Evolutionary conservation across 148 eudicot species (phyloP).

Genomic region (Nyssa sinensis): DNA sequence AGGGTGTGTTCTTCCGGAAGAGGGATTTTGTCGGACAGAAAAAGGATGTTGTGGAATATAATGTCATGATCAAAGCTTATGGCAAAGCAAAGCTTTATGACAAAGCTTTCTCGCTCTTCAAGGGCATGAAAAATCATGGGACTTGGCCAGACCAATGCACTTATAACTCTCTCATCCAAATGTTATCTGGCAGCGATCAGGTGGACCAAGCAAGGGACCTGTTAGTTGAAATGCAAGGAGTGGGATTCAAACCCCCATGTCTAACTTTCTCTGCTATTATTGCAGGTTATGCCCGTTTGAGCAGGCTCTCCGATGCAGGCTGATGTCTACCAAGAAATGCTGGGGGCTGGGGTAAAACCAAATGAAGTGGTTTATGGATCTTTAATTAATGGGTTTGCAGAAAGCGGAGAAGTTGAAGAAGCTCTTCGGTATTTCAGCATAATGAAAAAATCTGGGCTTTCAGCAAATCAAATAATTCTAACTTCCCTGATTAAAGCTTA

Average conservation of each 20-base stretch:
- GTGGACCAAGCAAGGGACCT: conserved; percentile 64
- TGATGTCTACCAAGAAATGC: conserved; percentile 56
- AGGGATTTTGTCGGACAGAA: conserved; percentile 42
- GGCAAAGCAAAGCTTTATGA: conserved; percentile 75
- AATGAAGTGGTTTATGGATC: conserved; percentile 86
- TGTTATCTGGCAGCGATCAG: conserved; percentile 70
- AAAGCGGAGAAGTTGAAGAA: conserved; percentile 62
- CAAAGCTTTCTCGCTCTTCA: conserved; percentile 69
- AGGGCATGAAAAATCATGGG: conserved; percentile 72
- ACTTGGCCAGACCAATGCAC: conserved; percentile 91
- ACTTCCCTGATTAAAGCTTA: conserved; percentile 84
- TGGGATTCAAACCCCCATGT: conserved; percentile 57
- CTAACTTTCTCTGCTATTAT: conserved; percentile 61
- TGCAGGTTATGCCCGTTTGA: conserved; percentile 54
- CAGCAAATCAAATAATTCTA: conserved; percentile 62
- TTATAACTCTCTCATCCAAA: conserved; percentile 80
- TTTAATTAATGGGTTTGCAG: conserved; percentile 78
- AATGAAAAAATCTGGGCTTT: conserved; percentile 63
- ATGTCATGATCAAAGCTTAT: conserved; percentile 86
- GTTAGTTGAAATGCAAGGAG: conserved; percentile 64
- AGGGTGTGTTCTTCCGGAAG: conserved; percentile 56
- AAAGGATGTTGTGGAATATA: conserved; percentile 70
- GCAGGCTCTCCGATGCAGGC: conserved; percentile 60
- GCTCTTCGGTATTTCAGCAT: conserved; percentile 51
- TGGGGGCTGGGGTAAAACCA: conserved; percentile 50